Conservation (phyloP, 345 rosid genomes). For the Ceriops decandra region DNA sequence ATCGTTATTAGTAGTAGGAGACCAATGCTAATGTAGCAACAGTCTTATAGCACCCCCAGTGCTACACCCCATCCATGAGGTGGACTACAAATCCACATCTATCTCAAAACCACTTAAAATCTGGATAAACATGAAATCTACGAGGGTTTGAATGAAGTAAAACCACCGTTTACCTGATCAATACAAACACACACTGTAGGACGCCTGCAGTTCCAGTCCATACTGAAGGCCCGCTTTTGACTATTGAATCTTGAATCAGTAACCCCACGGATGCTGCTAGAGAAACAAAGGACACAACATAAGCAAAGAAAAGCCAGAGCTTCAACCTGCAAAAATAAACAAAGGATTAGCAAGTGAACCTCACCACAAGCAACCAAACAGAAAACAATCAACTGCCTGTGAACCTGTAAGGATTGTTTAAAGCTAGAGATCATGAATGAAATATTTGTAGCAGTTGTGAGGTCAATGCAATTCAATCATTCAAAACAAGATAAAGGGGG, state of each 20-base stretch:
- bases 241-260: slow-evolving; percentile 84
- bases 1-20: too few species aligned
- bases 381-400: too few species aligned
- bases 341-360: slow-evolving; percentile 3
- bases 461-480: background rate
- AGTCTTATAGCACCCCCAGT: too few species aligned
- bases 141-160: background rate
- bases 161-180: slow-evolving; percentile 53
- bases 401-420: background rate
- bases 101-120: too few species aligned
- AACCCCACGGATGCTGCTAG: slow-evolving; percentile 94
- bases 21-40: too few species aligned
- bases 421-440: background rate
- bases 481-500: background rate
- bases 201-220: slow-evolving; percentile 97
- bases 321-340: slow-evolving; percentile 53
- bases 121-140: too few species aligned
- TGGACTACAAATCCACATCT: too few species aligned
- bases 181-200: slow-evolving; percentile 89
- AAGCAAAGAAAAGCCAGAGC: slow-evolving; percentile 96
- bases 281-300: slow-evolving; percentile 91
- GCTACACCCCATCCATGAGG: too few species aligned
- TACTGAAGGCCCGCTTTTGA: slow-evolving; percentile 68
- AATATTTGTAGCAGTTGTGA: background rate
- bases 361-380: too few species aligned